Evolutionary conservation across 2,329 filamentous ascomycete species (phyloP).

Genomic region (Leptographium lundbergii): DNA sequence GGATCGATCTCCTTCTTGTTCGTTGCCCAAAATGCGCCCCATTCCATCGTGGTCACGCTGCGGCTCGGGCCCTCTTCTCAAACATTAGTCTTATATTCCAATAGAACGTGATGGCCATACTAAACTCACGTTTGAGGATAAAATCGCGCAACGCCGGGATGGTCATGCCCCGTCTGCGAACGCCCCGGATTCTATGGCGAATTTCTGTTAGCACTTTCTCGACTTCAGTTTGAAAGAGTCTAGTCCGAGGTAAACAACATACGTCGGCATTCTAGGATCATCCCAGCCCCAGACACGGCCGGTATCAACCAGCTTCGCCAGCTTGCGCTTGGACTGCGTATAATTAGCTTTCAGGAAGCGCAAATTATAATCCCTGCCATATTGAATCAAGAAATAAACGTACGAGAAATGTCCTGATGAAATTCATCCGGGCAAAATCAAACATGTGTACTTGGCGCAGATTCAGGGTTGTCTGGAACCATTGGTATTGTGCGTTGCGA

Average conservation of each 20-base stretch:
- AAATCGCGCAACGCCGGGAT: constrained; percentile 70
- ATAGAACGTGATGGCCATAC: not conserved
- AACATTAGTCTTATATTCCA: not conserved
- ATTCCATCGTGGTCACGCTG: constrained; percentile 76
- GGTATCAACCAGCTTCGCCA: constrained; percentile 68
- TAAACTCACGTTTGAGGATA: constrained; percentile 50
- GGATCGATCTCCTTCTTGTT: constrained; percentile 81
- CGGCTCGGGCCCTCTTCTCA: constrained; percentile 57
- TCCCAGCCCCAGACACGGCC: constrained; percentile 76
- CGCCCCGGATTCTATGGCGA: constrained; percentile 40
- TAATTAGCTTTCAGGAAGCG: not conserved
- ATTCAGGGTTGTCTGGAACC: constrained; percentile 65
- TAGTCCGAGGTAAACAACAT: not conserved
- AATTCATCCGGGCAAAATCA: constrained; percentile 79
- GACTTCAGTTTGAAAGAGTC: constrained; percentile 18
- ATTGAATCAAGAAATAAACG: not conserved
- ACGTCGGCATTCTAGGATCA: constrained; percentile 72
- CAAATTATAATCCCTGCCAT: too few relatives aligned
- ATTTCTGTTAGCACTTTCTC: not conserved
- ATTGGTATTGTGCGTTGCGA: constrained; percentile 75
- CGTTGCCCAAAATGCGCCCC: constrained; percentile 58
- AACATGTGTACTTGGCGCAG: constrained; percentile 71
- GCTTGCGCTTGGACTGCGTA: constrained; percentile 60
- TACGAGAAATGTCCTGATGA: constrained; percentile 60
- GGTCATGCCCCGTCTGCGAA: constrained; percentile 66